Base-by-base conservation (phyloP, 495 filamentous ascomycete species). In the Aspergillus sclerotioniger region DNA sequence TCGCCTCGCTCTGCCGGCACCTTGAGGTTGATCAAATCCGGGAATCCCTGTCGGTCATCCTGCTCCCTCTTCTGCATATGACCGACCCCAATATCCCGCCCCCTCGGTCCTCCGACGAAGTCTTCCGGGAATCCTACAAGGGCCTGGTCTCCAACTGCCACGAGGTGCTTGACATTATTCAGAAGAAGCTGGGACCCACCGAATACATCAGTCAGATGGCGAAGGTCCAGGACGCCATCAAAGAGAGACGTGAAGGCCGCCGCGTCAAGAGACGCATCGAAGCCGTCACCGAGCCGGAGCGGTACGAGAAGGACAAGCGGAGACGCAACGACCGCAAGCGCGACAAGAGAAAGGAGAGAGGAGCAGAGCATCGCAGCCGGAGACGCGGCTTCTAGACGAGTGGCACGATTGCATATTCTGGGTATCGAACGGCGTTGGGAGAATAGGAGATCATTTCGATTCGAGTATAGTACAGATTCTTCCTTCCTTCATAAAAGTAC, bases 251-350 rank as follows among this genome's bases (percentile, higher is more conserved):
- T 59, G 84, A 88, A 62, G 83, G 82, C 50, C 75, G 94, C 67
- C 84, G 87, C 41, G 81, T 76, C 53, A 97, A 98, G 81, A 79
- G 94, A 62, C 88, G 87, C 67, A 88, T 97, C 57, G 91, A 93
- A 65, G 87, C 88, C 28, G 86, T 98, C 17, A 81, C 79, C 28
- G 83, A 88, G 58, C 93, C 94, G 9, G 91, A 96, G 77, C 85
- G 78, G 62, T 82, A 82, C 57, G 90, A 85, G 10, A 78, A 79
- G 65, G 84, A 87, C 62, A 98, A 98, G 86, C 84, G 82, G 72
- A 88, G 86, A 73, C 93, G 88, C 76, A 85, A 87, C 56, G 92
- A 92, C 63, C 86, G 85, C 76, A 92, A 93, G 81, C 91, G 85
- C 71, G 88, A 84, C 61, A 86, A 84, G 75, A 83, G 89, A 68